Base-by-base conservation (phyloP, 2,329 filamentous ascomycete species). In the Botrytis deweyae region DNA sequence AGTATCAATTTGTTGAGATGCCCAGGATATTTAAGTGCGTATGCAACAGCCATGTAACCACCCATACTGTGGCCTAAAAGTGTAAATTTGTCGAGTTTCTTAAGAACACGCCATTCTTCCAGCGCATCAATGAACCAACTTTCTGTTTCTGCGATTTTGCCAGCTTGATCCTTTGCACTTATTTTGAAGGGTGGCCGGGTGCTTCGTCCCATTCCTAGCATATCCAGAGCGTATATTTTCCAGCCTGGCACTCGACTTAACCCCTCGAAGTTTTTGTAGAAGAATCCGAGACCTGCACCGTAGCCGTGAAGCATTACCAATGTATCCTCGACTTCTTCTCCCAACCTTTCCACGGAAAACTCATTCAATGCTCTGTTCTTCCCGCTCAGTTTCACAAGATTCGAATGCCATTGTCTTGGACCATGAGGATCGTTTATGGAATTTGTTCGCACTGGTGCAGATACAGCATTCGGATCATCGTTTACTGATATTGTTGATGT, bases 231-330 rank as follows among this genome's bases (percentile, higher is more conserved):
- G 81, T 96, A 98, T 29, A 99, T 84, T 80, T 93, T 95, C 90
- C 96, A 97, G 42, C 95, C 94, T 42, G 88, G 86, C 1, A 90
- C 84, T 29, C 95, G 90, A 64, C 92, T 95, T 49, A 99, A 84
- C 9, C 91, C 90, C 82, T 99, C 96, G 75, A 97, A 97, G 82
- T 99, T 99, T 84, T 96, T 95, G 87, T 98, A 99, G 86, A 97
- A 99, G 84, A 99, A 98, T 36, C 95, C 96, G 0, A 99, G 87
- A 0, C 96, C 96, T 3, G 96, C 96, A 65, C 96, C 96, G 82
- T 99, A 99, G 75, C 96, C 96, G 81, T 99, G 96, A 7, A 99
- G 85, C 89, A 99, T 97, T 63, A 99, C 95, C 25, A 99, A 86
- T 62, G 93, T 96, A 80, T 98, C 91, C 65, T 97, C 91, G 0